A percentile compares a stretch with the other conserved stretches of the same genome.
Evolutionary conservation across 768 basidiomycete species (phyloP).

Genomic region (Boletus reticulatus): DNA sequence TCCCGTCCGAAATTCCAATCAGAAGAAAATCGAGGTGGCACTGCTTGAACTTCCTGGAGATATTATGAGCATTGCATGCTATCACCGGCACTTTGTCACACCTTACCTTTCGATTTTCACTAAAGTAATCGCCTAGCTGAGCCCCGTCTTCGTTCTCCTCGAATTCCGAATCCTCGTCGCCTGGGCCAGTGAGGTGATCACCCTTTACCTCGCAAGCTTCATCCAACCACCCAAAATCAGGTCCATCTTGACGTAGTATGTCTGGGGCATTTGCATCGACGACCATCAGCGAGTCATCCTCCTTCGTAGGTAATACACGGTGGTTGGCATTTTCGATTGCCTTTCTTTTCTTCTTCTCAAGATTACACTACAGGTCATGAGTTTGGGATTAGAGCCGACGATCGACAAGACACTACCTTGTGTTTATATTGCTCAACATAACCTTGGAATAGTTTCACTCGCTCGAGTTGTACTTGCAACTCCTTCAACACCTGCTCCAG

Average conservation of each 20-base stretch:
- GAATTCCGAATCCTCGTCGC: constrained; percentile 10
- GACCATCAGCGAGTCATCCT: constrained; percentile 31
- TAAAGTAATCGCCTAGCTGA: background rate
- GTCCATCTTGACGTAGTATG: constrained; percentile 6
- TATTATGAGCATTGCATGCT: background rate
- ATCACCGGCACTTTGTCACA: background rate
- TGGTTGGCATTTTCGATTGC: constrained; percentile 16
- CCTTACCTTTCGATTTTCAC: constrained; percentile 11
- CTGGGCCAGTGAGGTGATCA: constrained; percentile 18
- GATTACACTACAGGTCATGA: constrained; percentile 14
- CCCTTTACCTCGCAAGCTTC: constrained; percentile 28
- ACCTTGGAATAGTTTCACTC: constrained; percentile 22
- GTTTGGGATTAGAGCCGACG: background rate
- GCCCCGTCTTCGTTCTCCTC: constrained; percentile 23
- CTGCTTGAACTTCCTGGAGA: constrained; percentile 1
- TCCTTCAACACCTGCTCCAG: constrained; percentile 18
- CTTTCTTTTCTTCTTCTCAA: constrained; percentile 28
- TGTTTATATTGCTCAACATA: constrained; percentile 19
- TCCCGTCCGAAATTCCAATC: constrained; percentile 25
- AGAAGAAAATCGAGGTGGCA: constrained; percentile 13
- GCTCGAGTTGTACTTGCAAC: constrained; percentile 13
- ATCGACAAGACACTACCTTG: constrained; percentile 15
- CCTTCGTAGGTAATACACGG: constrained; percentile 7
- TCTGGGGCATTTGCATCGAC: constrained; percentile 29
- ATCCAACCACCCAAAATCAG: constrained; percentile 27